A percentile compares a stretch with the other conserved stretches of the same genome.
Conservation (phyloP, 331 rosid genomes). For the Prunus yedoensis region DNA sequence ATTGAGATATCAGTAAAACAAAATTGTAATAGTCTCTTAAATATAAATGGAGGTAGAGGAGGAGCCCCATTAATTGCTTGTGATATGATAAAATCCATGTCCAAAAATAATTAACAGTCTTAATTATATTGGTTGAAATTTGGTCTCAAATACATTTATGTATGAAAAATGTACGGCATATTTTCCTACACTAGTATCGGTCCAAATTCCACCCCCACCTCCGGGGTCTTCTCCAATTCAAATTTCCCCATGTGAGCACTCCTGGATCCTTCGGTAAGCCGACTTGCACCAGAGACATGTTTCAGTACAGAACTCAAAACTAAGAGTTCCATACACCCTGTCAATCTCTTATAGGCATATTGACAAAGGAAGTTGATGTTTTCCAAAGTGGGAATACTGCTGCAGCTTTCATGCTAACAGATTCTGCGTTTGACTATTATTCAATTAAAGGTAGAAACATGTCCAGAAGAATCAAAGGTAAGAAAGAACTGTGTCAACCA, state of each 20-base stretch:
- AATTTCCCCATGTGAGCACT: not conserved
- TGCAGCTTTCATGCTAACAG: constrained; percentile 6
- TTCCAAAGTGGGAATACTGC: not conserved
- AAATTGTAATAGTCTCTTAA: too few relatives aligned
- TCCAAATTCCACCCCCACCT: not conserved
- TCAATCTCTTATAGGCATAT: not conserved
- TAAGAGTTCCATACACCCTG: not conserved
- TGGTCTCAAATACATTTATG: too few relatives aligned
- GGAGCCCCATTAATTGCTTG: too few relatives aligned
- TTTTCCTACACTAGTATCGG: not conserved
- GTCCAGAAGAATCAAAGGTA: not conserved
- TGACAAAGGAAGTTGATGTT: not conserved
- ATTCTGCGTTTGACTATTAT: not conserved
- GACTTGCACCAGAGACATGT: not conserved
- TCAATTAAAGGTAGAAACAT: not conserved
- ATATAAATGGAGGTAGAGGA: too few relatives aligned
- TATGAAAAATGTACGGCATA: not conserved
- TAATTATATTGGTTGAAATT: too few relatives aligned
- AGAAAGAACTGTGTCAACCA: not conserved
- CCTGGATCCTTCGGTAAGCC: not conserved
- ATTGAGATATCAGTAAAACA: too few relatives aligned
- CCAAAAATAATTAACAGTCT: not conserved
- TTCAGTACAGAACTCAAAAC: constrained; percentile 1
- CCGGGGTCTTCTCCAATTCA: not conserved
- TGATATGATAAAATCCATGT: not conserved